These are phyloP conservation scores for Myxozyma geophila DNA, from an alignment of 805 yeast species.

Conservation along the genomic window DNA sequence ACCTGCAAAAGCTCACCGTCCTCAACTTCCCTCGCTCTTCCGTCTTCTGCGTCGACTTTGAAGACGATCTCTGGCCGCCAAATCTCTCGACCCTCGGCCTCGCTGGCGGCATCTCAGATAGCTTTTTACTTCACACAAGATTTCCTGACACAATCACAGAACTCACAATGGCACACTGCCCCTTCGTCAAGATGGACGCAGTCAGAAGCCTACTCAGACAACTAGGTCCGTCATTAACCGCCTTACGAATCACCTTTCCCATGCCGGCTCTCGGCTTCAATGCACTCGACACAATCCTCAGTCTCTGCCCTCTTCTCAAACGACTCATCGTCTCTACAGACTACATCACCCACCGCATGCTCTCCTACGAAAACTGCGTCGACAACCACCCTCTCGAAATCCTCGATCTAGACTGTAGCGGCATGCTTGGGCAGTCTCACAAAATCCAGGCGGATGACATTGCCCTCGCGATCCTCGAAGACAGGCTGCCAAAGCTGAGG, in stretches of 20 bases:
- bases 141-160: slow-evolving; percentile 75
- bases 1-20: slow-evolving; percentile 65
- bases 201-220: slow-evolving; percentile 63
- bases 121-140: slow-evolving; percentile 67
- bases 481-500: slow-evolving; percentile 68
- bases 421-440: slow-evolving; percentile 76
- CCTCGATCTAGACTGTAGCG: slow-evolving; percentile 79
- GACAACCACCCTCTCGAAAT: slow-evolving; percentile 59
- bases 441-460: slow-evolving; percentile 88
- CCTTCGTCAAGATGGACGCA: slow-evolving; percentile 68
- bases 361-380: slow-evolving; percentile 46
- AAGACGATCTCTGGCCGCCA: slow-evolving; percentile 74
- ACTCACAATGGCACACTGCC: slow-evolving; percentile 86
- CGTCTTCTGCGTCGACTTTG: slow-evolving; percentile 59
- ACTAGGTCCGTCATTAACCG: slow-evolving; percentile 67
- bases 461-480: slow-evolving; percentile 80
- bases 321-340: slow-evolving; percentile 77
- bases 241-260: slow-evolving; percentile 78
- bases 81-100: slow-evolving; percentile 70
- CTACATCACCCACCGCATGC: slow-evolving; percentile 59
- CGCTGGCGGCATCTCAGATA: slow-evolving; percentile 88
- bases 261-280: slow-evolving; percentile 76
- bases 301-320: slow-evolving; percentile 73
- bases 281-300: slow-evolving; percentile 73
- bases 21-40: slow-evolving; percentile 90